These are phyloP conservation scores for Monilinia fructigena DNA, from an alignment of 2,329 filamentous ascomycete genomes.

Conservation along the genomic window DNA sequence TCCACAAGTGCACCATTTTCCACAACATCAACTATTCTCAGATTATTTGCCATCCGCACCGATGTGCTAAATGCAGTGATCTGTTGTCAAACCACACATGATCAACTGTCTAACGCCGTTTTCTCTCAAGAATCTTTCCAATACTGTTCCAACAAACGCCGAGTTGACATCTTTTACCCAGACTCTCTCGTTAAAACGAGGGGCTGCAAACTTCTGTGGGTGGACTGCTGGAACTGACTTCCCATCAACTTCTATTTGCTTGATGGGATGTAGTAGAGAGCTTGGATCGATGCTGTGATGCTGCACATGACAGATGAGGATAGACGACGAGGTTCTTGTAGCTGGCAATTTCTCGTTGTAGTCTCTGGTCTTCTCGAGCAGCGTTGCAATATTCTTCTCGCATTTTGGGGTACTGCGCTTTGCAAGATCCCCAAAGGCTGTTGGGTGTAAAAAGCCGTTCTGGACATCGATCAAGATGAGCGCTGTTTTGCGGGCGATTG, in stretches of 20 bases:
- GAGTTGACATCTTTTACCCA: conserved; percentile 10
- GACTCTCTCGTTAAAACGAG: conserved; percentile 4
- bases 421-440: conserved; percentile 12
- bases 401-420: conserved; percentile 5
- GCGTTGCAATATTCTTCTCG: conserved; percentile 8
- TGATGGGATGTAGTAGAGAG: conserved; percentile 5
- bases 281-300: conserved; percentile 10
- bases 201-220: not conserved
- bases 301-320: conserved; percentile 10
- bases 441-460: not conserved
- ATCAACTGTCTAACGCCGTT: conserved; percentile 9
- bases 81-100: conserved; percentile 7
- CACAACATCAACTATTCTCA: conserved; percentile 11
- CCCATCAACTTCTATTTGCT: conserved; percentile 1
- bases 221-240: conserved; percentile 1
- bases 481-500: conserved; percentile 1
- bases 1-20: conserved; percentile 2
- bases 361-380: not conserved
- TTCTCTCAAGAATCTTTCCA: not conserved
- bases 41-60: conserved; percentile 1
- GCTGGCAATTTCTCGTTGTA: not conserved
- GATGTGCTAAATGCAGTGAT: conserved; percentile 8
- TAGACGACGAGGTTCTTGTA: not conserved
- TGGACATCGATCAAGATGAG: conserved; percentile 14
- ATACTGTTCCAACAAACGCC: not conserved